Evolutionary conservation across 2,329 filamentous ascomycete genomes (phyloP), one percentile per base, ranked within the genome.

Genomic region (Diaporthe citriasiana): DNA sequence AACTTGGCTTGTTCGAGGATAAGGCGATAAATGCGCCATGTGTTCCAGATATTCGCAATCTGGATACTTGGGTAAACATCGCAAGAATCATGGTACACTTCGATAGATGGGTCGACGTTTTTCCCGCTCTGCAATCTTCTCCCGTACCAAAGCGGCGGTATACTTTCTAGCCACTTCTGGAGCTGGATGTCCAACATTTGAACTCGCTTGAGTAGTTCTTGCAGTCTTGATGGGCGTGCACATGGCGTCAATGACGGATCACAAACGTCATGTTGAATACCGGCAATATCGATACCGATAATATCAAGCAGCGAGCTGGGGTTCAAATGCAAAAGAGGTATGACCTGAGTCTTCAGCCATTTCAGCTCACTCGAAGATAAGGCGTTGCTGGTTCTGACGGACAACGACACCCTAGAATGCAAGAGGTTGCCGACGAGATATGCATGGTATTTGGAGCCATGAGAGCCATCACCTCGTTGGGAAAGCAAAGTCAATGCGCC

Each of bases 1-100:
- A 38, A 60, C n/a, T 45, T 60, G 15, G 57, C 25, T 22, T 12
- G 38, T 45, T 30, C 38, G 38, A 60, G 38, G 57, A 60, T 42
- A 12, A 60, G n/a, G 25, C 33, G 38, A 42, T 60, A 30, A 15
- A 22, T 45, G n/a, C 57, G 57, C 57, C 57, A 60, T 17, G 57
- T 60, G 57, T 63, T 63, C 57, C 57, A 63, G 57, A 45, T 45
- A n/a, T 63, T 63, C 5, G 10, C 38, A 6, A 60, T 60, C 17
- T 60, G 57, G 12, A 60, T 42, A 25, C 57, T 60, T 42, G 57
- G 57, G 57, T 60, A 42, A 27, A 60, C 45, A 15, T 60, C 38
- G 38, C 57, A 60, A 27, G 38, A 38, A 5, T 4, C 57, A 42
- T 30, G 38, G 38, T 60, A 60, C 13, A 25, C 45, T 42, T 60